Conservation (phyloP, 2,329 filamentous ascomycete genomes). For the Alternaria brassicicola region DNA sequence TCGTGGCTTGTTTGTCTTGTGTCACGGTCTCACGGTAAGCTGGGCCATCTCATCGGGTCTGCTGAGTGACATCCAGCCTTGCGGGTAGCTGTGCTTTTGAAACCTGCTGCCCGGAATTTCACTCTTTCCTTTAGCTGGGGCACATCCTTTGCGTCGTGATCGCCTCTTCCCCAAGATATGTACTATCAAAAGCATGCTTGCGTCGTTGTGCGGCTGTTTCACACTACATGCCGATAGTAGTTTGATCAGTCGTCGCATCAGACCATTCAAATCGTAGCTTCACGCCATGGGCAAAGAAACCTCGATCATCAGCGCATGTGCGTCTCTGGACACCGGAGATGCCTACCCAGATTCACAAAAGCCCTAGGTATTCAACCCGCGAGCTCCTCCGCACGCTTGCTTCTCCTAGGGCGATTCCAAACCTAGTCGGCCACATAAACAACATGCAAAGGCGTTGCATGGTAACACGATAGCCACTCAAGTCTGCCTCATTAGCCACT, state of each 20-base stretch:
- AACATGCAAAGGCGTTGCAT: slow-evolving; percentile 17
- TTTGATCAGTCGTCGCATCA: neutral
- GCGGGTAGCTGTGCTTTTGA: slow-evolving; percentile 16
- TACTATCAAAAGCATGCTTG: slow-evolving; percentile 5
- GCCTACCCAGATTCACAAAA: neutral
- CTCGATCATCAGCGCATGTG: neutral
- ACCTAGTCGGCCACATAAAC: slow-evolving; percentile 10
- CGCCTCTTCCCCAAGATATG: neutral
- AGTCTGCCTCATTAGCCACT: slow-evolving; percentile 16
- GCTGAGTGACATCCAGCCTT: slow-evolving; percentile 11
- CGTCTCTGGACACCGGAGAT: neutral
- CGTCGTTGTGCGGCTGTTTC: slow-evolving; percentile 7
- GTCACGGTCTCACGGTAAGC: slow-evolving; percentile 19
- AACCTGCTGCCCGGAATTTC: slow-evolving; percentile 14
- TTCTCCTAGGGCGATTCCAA: slow-evolving; percentile 11
- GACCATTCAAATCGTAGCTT: neutral
- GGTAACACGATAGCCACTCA: slow-evolving; percentile 17
- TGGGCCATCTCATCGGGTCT: slow-evolving; percentile 17
- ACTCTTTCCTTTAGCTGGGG: slow-evolving; percentile 7
- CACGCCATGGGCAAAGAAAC: slow-evolving; percentile 4
- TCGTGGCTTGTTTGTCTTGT: slow-evolving; percentile 25
- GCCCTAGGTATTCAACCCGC: slow-evolving; percentile 3
- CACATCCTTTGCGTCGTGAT: slow-evolving; percentile 6
- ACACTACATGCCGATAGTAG: neutral
- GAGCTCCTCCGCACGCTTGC: slow-evolving; percentile 26